phyloP scores from a whole-genome alignment of 345 rosid species.

The Raphanus sativus region DNA sequence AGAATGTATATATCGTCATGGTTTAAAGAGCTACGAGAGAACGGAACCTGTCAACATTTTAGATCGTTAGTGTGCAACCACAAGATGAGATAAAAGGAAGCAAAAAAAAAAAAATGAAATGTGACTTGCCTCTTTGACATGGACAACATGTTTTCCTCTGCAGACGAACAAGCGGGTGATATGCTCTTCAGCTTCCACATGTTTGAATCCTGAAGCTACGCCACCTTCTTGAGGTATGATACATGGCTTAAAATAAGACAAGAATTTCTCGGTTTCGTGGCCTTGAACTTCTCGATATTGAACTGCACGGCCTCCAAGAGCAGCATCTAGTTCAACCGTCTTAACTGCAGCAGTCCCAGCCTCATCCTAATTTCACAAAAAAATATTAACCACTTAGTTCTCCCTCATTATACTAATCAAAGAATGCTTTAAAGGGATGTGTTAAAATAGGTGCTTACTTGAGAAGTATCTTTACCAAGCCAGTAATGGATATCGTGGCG shows the following conservation, averaged over 20 bases:
- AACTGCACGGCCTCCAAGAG: conserved; percentile 98
- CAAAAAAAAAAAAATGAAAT: background rate
- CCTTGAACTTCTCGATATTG: conserved; percentile 98
- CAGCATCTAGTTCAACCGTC: conserved; percentile 97
- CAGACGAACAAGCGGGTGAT: conserved; percentile 79
- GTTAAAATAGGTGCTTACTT: conserved; percentile 44
- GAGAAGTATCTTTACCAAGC: conserved; percentile 89
- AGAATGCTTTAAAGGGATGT: too few relatives aligned
- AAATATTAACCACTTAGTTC: background rate
- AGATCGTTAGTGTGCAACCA: background rate
- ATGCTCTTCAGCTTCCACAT: conserved; percentile 79
- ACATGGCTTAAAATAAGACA: conserved; percentile 94
- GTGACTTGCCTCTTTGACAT: conserved; percentile 84
- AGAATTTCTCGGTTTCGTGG: conserved; percentile 89
- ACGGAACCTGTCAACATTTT: conserved; percentile 64
- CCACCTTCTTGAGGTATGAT: conserved; percentile 98
- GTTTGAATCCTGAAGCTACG: conserved; percentile 81
- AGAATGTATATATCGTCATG: conserved; percentile 95
- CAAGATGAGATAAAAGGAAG: conserved; percentile 12
- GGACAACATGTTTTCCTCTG: conserved; percentile 91
- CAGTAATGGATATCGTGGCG: conserved; percentile 90
- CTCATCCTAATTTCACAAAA: conserved; percentile 66
- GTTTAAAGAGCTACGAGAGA: conserved; percentile 92
- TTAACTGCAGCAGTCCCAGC: conserved; percentile 92
- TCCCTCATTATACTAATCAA: too few relatives aligned